Evolutionary conservation across 2,329 filamentous ascomycete species (phyloP).

Genomic region (Bipolaris gigantea): DNA sequence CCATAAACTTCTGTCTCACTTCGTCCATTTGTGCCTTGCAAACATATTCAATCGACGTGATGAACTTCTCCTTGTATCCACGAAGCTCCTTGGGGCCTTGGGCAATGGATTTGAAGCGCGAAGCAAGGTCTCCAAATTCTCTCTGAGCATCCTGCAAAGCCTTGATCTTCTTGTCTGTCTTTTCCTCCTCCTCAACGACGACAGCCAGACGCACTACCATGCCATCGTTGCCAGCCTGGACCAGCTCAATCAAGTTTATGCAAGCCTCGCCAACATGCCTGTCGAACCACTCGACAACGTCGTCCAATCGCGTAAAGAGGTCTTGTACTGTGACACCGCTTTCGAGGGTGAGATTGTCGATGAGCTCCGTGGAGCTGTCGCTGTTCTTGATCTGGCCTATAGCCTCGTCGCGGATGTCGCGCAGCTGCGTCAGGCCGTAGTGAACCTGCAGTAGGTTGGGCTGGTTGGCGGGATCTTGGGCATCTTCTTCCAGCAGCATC

Average conservation of each 20-base stretch:
- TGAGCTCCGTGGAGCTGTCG: conserved; percentile 95
- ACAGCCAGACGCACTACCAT: conserved; percentile 89
- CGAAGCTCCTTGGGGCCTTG: conserved; percentile 88
- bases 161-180: conserved; percentile 87
- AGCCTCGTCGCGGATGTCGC: conserved; percentile 93
- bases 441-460: conserved; percentile 87
- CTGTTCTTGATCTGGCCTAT: conserved; percentile 84
- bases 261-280: conserved; percentile 89
- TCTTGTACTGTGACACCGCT: conserved; percentile 75
- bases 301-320: conserved; percentile 84
- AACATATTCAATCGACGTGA: conserved; percentile 74
- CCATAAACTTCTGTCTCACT: conserved; percentile 73
- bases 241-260: conserved; percentile 83
- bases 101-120: conserved; percentile 91
- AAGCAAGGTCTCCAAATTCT: conserved; percentile 92
- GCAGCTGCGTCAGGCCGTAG: conserved; percentile 85
- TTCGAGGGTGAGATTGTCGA: conserved; percentile 68
- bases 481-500: conserved; percentile 77
- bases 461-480: conserved; percentile 84
- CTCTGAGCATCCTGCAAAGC: conserved; percentile 92
- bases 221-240: conserved; percentile 83
- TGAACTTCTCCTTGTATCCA: conserved; percentile 95
- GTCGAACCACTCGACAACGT: conserved; percentile 91
- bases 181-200: conserved; percentile 93
- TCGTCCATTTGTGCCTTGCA: conserved; percentile 74